phyloP scores from a whole-genome alignment of 768 basidiomycete species.

The Mycena chlorophos region DNA sequence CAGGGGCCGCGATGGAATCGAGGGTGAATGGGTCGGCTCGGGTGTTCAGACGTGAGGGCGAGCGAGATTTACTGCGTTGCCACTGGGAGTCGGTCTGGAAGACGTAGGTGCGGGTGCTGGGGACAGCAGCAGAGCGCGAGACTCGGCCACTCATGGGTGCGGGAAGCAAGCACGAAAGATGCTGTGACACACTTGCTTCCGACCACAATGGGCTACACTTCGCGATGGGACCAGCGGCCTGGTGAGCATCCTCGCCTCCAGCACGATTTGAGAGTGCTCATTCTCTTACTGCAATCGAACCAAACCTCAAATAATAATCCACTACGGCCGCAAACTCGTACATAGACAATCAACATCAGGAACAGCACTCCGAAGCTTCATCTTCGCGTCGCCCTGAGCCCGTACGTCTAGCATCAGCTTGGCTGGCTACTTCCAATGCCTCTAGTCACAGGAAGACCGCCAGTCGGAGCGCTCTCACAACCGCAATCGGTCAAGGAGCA shows the following conservation, averaged over 20 bases:
- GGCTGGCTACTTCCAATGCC: not conserved
- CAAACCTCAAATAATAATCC: not conserved
- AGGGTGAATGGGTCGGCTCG: slow-evolving; percentile 18
- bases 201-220: too few species aligned
- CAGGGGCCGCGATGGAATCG: not conserved
- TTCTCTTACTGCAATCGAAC: slow-evolving; percentile 4
- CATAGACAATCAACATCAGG: not conserved
- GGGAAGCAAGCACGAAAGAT: not conserved
- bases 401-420: not conserved
- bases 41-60: slow-evolving; percentile 20
- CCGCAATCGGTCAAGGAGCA: not conserved
- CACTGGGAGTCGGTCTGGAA: not conserved
- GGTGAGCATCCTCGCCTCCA: slow-evolving; percentile 12
- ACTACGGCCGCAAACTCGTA: not conserved
- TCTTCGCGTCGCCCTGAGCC: not conserved
- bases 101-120: slow-evolving; percentile 13
- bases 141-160: not conserved
- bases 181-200: slow-evolving; percentile 13
- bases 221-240: slow-evolving; percentile 21
- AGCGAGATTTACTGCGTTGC: slow-evolving; percentile 22
- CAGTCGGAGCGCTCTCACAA: not conserved
- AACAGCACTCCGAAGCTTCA: not conserved
- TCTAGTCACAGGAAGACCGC: not conserved
- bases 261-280: slow-evolving; percentile 5
- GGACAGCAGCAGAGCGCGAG: not conserved